These are phyloP conservation scores for Stemphylium beticola DNA, from an alignment of 2,329 filamentous ascomycete species.

Conservation along the genomic window DNA sequence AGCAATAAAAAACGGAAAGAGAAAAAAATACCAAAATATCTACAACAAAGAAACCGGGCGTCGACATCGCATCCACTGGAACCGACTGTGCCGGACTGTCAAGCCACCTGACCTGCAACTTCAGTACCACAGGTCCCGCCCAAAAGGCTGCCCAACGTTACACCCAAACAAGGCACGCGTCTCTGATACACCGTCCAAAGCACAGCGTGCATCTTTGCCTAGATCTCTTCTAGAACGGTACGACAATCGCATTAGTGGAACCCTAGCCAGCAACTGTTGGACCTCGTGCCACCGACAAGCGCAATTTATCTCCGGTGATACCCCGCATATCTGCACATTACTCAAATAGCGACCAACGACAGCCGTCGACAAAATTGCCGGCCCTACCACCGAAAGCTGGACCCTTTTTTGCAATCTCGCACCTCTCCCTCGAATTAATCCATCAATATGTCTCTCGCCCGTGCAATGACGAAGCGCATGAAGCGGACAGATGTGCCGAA, in stretches of 20 bases:
- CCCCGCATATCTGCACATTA: conserved; percentile 42
- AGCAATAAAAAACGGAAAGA: conserved; percentile 21
- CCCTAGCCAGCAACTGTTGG: conserved; percentile 21
- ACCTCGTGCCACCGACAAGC: conserved; percentile 28
- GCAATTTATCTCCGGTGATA: conserved; percentile 46
- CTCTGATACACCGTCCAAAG: conserved; percentile 30
- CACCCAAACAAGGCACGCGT: conserved; percentile 36
- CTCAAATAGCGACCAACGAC: conserved; percentile 36
- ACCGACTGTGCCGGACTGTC: conserved; percentile 13
- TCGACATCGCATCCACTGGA: conserved; percentile 14
- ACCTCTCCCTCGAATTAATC: conserved; percentile 41
- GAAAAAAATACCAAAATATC: conserved; percentile 9
- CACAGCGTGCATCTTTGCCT: conserved; percentile 12
- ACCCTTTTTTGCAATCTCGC: conserved; percentile 32
- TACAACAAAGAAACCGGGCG: conserved; percentile 13
- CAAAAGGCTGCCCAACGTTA: conserved; percentile 30
- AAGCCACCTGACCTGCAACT: conserved; percentile 23
- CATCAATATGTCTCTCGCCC: conserved; percentile 64
- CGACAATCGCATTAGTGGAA: conserved; percentile 25
- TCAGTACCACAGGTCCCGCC: conserved; percentile 38
- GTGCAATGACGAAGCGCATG: conserved; percentile 73
- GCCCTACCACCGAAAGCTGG: conserved; percentile 36
- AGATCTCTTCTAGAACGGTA: conserved; percentile 29
- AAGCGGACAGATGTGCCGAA: conserved; percentile 58
- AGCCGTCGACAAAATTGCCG: conserved; percentile 35